Conservation (phyloP, 2,329 filamentous ascomycete species). For the Colletotrichum sidae region DNA sequence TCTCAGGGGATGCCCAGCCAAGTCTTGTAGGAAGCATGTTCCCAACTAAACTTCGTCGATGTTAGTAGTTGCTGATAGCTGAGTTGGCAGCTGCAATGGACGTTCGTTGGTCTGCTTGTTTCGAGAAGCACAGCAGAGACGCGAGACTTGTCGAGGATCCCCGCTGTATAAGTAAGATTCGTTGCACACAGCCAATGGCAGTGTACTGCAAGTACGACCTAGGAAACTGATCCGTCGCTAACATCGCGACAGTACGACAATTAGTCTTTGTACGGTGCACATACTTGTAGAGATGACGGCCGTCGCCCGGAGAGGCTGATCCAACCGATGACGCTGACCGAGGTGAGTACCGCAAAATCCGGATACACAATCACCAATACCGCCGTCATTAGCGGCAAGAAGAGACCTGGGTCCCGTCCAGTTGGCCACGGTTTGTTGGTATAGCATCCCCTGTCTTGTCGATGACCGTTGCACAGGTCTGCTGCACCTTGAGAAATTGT, state of each 20-base stretch:
- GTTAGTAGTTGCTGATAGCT: background rate
- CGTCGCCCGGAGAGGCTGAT: constrained; percentile 13
- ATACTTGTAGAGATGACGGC: constrained; percentile 16
- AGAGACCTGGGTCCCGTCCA: constrained; percentile 19
- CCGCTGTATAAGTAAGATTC: background rate
- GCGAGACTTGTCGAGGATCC: background rate
- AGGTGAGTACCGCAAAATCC: constrained; percentile 33
- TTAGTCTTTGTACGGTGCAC: constrained; percentile 32
- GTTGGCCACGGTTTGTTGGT: constrained; percentile 12
- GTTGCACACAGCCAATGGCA: background rate
- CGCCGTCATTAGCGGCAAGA: constrained; percentile 27
- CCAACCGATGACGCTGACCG: constrained; percentile 33
- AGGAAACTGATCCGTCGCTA: constrained; percentile 24
- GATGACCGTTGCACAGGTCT: background rate
- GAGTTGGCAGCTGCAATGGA: background rate
- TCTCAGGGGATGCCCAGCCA: constrained; percentile 10
- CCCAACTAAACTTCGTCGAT: background rate
- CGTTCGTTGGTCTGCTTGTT: too few relatives aligned
- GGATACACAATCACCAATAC: constrained; percentile 25
- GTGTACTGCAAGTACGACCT: too few relatives aligned
- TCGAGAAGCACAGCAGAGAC: too few relatives aligned
- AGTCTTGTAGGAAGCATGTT: background rate
- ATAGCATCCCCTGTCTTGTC: constrained; percentile 1
- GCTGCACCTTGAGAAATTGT: background rate
- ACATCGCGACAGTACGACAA: constrained; percentile 25